Evolutionary conservation across 2,329 filamentous ascomycete species (phyloP), one percentile per base, ranked within the genome.

Genomic region (Fusarium nematophilum): DNA sequence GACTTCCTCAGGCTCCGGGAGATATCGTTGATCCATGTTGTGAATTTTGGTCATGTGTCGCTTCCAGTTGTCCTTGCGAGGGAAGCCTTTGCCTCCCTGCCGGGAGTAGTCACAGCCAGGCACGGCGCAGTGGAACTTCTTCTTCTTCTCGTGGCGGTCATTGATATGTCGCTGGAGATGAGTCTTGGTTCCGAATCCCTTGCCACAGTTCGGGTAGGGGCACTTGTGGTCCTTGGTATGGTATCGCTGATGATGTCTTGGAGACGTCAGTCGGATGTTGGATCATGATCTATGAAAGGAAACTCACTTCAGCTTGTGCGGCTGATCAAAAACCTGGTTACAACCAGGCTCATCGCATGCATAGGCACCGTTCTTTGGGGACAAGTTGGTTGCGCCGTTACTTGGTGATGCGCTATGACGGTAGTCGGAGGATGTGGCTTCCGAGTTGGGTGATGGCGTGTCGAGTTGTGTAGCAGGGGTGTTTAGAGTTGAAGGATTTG

Each of bases 21-120:
- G 72, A 17, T 69, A 53, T 39, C 65, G 63, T 39, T 75, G 71
- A 44, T 80, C 78, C 56, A 80, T 70, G 29, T 78, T 72, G 63
- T 87, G 85, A 62, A 86, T 86, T 70, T 86, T 86, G 29, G 79
- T 75, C 83, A 87, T 86, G 67, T 87, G 85, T 51, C 85, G 75
- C 64, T 84, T 81, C 84, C 84, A 87, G 70, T 87, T 87, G 65
- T 87, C 85, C 66, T 87, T 87, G 47, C 85, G 75, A 1, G 84
- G 83, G 61, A 87, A 87, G 0, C 81, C 83, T 59, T 85, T 86
- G 49, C 84, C 83, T 8, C 84, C 84, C 13, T 75, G 69, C 51
- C 78, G 79, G n/a, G 83, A 86, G 66, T 85, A 87, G 5, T 81
- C 77, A 64, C 85, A 87, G 6, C 78, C 79, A 3, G 75, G 76